A percentile compares a stretch with the other conserved stretches of the same genome.
These are phyloP conservation scores for Pseudogymnoascus sp. DNA, from an alignment of 2,329 filamentous ascomycete species.

Conservation along the genomic window DNA sequence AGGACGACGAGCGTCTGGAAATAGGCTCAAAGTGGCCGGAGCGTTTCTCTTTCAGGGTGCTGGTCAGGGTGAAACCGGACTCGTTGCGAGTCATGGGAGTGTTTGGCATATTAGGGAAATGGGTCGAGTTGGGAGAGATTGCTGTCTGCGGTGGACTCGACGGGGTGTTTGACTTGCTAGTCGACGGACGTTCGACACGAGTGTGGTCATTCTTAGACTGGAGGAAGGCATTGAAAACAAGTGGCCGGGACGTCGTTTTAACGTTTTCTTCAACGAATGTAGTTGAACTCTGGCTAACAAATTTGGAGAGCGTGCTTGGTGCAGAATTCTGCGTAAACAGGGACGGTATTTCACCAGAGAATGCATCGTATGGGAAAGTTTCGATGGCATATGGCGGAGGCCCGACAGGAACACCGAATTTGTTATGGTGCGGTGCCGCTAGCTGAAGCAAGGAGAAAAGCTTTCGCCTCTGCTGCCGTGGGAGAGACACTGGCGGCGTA, in stretches of 20 bases:
- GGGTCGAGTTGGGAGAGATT: slow-evolving; percentile 68
- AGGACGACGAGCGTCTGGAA: slow-evolving; percentile 88
- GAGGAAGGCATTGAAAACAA: slow-evolving; percentile 87
- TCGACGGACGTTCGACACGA: slow-evolving; percentile 69
- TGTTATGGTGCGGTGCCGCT: slow-evolving; percentile 81
- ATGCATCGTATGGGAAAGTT: slow-evolving; percentile 83
- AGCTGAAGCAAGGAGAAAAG: slow-evolving; percentile 80
- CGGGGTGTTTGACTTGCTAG: slow-evolving; percentile 56
- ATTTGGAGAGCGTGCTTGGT: slow-evolving; percentile 70
- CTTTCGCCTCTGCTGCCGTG: slow-evolving; percentile 84
- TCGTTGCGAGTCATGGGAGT: slow-evolving; percentile 84
- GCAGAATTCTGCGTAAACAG: slow-evolving; percentile 69
- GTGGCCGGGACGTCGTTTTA: slow-evolving; percentile 44
- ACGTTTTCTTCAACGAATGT: slow-evolving; percentile 63
- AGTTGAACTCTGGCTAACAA: slow-evolving; percentile 82
- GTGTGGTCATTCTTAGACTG: slow-evolving; percentile 62
- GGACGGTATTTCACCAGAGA: slow-evolving; percentile 76
- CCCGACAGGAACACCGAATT: slow-evolving; percentile 78
- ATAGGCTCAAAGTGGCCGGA: slow-evolving; percentile 77
- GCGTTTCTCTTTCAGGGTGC: slow-evolving; percentile 84
- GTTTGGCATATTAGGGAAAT: slow-evolving; percentile 64
- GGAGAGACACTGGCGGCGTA: slow-evolving; percentile 66
- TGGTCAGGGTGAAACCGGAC: slow-evolving; percentile 79
- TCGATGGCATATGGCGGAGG: slow-evolving; percentile 91
- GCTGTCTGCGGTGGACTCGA: slow-evolving; percentile 50